Evolutionary conservation across 805 yeast species (phyloP).

Genomic region (Komagataella phaffii): DNA sequence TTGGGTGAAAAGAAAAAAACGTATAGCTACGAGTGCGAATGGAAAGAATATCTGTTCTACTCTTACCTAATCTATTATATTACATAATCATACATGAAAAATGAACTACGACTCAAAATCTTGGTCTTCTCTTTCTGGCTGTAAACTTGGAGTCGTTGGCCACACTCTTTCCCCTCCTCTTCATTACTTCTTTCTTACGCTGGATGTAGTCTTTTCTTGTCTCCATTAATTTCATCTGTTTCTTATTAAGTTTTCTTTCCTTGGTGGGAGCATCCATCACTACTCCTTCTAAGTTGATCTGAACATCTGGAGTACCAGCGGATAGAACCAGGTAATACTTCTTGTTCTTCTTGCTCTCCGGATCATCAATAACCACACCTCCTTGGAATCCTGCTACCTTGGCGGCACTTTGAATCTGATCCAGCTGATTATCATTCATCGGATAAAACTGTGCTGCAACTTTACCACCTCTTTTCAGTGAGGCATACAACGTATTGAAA

Average conservation of each 20-base stretch:
- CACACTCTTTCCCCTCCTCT: slow-evolving; percentile 78
- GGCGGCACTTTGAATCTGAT: slow-evolving; percentile 69
- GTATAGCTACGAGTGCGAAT: not conserved
- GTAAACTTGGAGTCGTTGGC: slow-evolving; percentile 87
- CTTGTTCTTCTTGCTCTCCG: slow-evolving; percentile 82
- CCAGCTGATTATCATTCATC: slow-evolving; percentile 72
- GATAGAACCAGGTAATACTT: slow-evolving; percentile 84
- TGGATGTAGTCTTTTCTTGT: slow-evolving; percentile 66
- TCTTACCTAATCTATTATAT: not conserved
- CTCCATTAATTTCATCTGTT: slow-evolving; percentile 45
- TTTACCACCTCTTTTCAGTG: slow-evolving; percentile 87
- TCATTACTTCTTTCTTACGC: slow-evolving; percentile 90
- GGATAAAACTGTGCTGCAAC: slow-evolving; percentile 97
- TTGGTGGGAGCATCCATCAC: slow-evolving; percentile 48
- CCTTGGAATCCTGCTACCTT: slow-evolving; percentile 94
- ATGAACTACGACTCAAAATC: slow-evolving; percentile 25
- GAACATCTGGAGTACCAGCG: slow-evolving; percentile 70
- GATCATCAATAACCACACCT: slow-evolving; percentile 87
- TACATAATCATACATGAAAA: not conserved
- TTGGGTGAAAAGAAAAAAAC: not conserved
- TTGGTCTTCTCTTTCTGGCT: slow-evolving; percentile 66
- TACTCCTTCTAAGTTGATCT: slow-evolving; percentile 68
- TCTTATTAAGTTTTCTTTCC: slow-evolving; percentile 28
- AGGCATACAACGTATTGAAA: slow-evolving; percentile 78
- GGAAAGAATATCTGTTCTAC: not conserved